Evolutionary conservation across 148 eudicot genomes (phyloP).

Genomic region (Selenicereus undatus): DNA sequence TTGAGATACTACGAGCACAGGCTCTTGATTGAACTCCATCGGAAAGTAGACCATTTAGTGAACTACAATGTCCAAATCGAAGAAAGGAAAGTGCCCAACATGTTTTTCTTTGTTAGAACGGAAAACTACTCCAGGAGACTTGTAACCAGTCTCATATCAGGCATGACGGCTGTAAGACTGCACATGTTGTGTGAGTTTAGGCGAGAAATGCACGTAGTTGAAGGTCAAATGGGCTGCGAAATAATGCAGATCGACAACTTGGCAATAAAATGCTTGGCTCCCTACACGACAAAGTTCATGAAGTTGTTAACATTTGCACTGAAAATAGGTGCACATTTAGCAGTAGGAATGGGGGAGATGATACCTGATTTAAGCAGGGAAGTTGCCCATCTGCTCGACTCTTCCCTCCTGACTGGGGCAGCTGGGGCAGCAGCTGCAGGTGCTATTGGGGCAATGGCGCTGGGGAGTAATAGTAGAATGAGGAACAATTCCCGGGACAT

Average conservation of each 20-base stretch:
- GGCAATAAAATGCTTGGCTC: slow-evolving; percentile 69
- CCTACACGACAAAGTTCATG: slow-evolving; percentile 88
- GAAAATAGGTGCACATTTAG: slow-evolving; percentile 89
- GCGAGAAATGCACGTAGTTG: slow-evolving; percentile 88
- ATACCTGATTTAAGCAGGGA: slow-evolving; percentile 86
- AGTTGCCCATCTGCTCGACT: slow-evolving; percentile 59
- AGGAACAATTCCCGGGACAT: slow-evolving; percentile 51
- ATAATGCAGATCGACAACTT: slow-evolving; percentile 78
- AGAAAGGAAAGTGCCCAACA: slow-evolving; percentile 88
- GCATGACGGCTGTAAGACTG: slow-evolving; percentile 74
- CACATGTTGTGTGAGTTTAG: slow-evolving; percentile 88
- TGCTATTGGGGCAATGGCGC: slow-evolving; percentile 46
- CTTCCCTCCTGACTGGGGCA: slow-evolving; percentile 60
- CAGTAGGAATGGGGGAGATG: slow-evolving; percentile 80
- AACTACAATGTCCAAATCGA: slow-evolving; percentile 79
- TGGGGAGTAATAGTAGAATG: slow-evolving; percentile 34
- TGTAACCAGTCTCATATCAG: slow-evolving; percentile 69
- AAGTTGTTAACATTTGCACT: slow-evolving; percentile 78
- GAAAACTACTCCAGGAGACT: slow-evolving; percentile 80
- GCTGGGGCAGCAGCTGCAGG: slow-evolving; percentile 66
- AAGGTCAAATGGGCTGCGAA: slow-evolving; percentile 87
- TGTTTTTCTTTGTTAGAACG: slow-evolving; percentile 82
- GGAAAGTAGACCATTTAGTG: slow-evolving; percentile 72
- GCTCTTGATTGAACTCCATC: slow-evolving; percentile 74
- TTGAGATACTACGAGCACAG: slow-evolving; percentile 86